Conservation (phyloP, 2,329 filamentous ascomycete species). For the Tolypocladium capitatum region DNA sequence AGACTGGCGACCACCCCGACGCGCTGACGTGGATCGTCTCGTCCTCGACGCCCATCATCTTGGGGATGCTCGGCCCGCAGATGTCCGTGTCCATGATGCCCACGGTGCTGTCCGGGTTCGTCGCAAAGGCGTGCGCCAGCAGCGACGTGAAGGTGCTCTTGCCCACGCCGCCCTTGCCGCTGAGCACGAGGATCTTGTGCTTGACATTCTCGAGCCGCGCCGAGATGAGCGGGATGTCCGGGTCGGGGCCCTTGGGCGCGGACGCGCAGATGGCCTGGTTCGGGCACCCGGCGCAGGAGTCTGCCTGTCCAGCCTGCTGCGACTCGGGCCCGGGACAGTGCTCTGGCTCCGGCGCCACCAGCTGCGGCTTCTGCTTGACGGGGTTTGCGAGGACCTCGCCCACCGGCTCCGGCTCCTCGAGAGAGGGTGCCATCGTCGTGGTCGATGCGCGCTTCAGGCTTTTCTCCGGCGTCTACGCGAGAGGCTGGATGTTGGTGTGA, state of each 20-base stretch:
- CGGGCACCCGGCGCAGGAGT: conserved; percentile 87
- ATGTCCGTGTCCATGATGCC: conserved; percentile 98
- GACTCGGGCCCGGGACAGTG: conserved; percentile 90
- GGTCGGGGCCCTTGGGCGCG: conserved; percentile 87
- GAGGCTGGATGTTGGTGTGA: not conserved
- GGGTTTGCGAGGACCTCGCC: conserved; percentile 63
- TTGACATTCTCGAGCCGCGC: conserved; percentile 66
- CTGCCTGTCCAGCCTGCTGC: conserved; percentile 52
- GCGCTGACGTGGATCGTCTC: conserved; percentile 88
- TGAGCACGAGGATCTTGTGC: conserved; percentile 87
- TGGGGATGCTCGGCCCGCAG: conserved; percentile 88
- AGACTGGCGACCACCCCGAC: conserved; percentile 87
- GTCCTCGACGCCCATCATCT: conserved; percentile 95
- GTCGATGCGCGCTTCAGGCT: not conserved
- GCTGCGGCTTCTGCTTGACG: conserved; percentile 63
- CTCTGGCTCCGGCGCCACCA: conserved; percentile 91
- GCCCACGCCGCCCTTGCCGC: conserved; percentile 90
- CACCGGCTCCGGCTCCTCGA: conserved; percentile 56
- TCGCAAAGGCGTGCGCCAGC: conserved; percentile 78
- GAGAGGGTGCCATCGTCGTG: conserved; percentile 59
- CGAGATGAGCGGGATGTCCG: conserved; percentile 81
- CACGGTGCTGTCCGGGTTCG: conserved; percentile 63
- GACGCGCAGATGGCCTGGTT: conserved; percentile 94
- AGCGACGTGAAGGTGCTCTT: conserved; percentile 90
- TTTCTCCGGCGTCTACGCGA: not conserved